A percentile compares a stretch with the other conserved stretches of the same genome.
Evolutionary conservation across 169 alveolate species (phyloP).

Genomic region (Toxoplasma gondii): DNA sequence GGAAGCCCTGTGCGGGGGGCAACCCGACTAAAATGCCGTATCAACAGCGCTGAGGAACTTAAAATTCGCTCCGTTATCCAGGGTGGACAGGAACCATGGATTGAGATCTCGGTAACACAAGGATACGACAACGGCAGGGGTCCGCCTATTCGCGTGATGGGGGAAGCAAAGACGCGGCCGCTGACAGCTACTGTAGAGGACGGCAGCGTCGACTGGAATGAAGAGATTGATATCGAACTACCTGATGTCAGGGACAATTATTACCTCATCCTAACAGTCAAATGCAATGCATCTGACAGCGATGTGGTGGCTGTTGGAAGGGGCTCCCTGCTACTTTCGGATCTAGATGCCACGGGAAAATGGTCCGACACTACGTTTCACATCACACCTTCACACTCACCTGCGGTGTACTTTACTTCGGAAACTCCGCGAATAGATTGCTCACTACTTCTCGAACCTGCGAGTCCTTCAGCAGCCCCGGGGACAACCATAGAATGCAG

Average conservation of each 20-base stretch:
- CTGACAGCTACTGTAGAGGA: not conserved
- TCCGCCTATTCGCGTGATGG: slow-evolving; percentile 34
- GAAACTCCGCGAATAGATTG: not conserved
- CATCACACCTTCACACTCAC: not conserved
- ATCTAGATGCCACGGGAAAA: not conserved
- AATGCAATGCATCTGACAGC: slow-evolving; percentile 16
- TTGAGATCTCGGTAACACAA: slow-evolving; percentile 11
- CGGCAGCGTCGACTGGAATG: not conserved
- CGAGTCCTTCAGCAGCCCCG: not conserved
- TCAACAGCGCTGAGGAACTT: not conserved
- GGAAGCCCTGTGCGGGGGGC: slow-evolving; percentile 15
- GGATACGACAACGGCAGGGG: slow-evolving; percentile 29
- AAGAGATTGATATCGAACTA: slow-evolving; percentile 17
- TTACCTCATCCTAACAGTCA: not conserved
- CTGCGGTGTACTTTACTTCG: slow-evolving; percentile 3
- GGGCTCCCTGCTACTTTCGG: slow-evolving; percentile 9
- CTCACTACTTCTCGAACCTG: not conserved
- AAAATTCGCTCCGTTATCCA: slow-evolving; percentile 2
- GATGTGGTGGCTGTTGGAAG: slow-evolving; percentile 28
- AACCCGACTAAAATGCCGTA: not conserved
- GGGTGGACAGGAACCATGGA: slow-evolving; percentile 39
- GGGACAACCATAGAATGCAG: not conserved
- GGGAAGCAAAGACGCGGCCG: not conserved
- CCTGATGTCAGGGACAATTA: slow-evolving; percentile 32
- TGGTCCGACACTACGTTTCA: not conserved